Base-by-base conservation (phyloP, 140 eudicot genomes). In the Stevia rebaudiana region DNA sequence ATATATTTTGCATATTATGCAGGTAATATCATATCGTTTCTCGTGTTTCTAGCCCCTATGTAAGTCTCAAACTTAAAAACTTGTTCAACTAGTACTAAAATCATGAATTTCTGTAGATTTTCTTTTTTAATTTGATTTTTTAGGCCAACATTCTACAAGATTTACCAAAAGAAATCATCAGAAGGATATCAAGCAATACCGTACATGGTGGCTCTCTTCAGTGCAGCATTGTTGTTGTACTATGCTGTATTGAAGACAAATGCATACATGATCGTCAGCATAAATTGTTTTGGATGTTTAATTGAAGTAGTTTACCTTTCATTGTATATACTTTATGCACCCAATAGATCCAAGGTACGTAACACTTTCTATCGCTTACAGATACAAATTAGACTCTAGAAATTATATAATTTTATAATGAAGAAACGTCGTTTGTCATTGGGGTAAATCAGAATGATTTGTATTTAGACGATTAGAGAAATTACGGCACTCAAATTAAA, bases 141-240 rank as follows among this genome's bases (percentile, higher is more conserved):
- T 70, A 85, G 94, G 80, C 94, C 94, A 67, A 85, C 88, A 1
- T 85, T 85, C 25, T 77, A 76, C 83, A 77, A 66, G 63, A 85
- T 85, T 13, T 68, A 73, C 57, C 73, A 70, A 70, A 85, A 72
- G 76, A 85, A 85, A 82, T 82, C 94, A 12, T 79, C 88, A n/a
- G 88, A 85, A 35, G 94, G 94, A 60, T 85, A 76, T 65, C 94
- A 82, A 40, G 60, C 89, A n/a, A 31, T 82, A 63, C 94, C 94
- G 5, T 85, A 85, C 75, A 73, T 72, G 25, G 88, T 85, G 35
- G 81, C 86, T 21, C 76, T 82, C 54, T 85, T 85, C 47, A 82
- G 94, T 57, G 94, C 88, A 12, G 84, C 86, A 0, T 72, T 85
- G 41, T 64, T 85, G 54, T 61, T 85, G 61, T 85, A 85, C 63